Conservation (phyloP, 1,284 basidiomycete species). For the Cryptococcus floricola region DNA sequence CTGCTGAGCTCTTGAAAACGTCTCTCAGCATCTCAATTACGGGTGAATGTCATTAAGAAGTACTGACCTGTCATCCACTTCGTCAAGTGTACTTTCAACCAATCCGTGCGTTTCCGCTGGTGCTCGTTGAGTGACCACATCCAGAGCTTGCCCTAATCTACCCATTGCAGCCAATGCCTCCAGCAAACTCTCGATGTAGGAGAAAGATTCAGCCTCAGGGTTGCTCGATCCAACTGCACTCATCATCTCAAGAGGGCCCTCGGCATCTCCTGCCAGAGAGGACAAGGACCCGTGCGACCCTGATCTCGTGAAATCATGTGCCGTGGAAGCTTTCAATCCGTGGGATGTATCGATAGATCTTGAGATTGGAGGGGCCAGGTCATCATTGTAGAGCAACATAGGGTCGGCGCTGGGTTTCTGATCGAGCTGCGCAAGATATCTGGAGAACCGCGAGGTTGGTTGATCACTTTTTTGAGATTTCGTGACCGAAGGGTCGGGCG, state of each 20-base stretch:
- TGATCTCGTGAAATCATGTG: neutral
- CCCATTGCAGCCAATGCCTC: slow-evolving; percentile 90
- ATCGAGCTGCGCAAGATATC: slow-evolving; percentile 67
- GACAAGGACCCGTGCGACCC: slow-evolving; percentile 19
- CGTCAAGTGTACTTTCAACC: slow-evolving; percentile 81
- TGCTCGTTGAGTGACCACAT: slow-evolving; percentile 77
- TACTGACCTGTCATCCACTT: slow-evolving; percentile 76
- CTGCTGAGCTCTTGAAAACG: slow-evolving; percentile 12
- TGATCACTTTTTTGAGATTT: neutral
- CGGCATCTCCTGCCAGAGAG: slow-evolving; percentile 6
- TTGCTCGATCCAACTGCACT: slow-evolving; percentile 51
- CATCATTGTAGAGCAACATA: slow-evolving; percentile 64
- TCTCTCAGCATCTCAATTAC: neutral
- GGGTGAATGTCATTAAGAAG: too few species aligned
- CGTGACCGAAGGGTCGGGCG: neutral
- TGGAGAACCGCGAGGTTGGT: slow-evolving; percentile 47
- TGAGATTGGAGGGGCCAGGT: slow-evolving; percentile 10
- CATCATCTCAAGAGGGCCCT: neutral
- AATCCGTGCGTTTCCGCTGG: slow-evolving; percentile 79
- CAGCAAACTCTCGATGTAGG: slow-evolving; percentile 88
- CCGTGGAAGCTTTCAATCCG: slow-evolving; percentile 5
- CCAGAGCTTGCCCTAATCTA: slow-evolving; percentile 78
- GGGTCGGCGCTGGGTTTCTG: slow-evolving; percentile 71
- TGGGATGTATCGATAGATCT: slow-evolving; percentile 1
- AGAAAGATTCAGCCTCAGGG: slow-evolving; percentile 88